A percentile compares a stretch with the other conserved stretches of the same genome.
phyloP scores from a whole-genome alignment of 2,329 filamentous ascomycete species.

The Pseudogymnoascus sp. region DNA sequence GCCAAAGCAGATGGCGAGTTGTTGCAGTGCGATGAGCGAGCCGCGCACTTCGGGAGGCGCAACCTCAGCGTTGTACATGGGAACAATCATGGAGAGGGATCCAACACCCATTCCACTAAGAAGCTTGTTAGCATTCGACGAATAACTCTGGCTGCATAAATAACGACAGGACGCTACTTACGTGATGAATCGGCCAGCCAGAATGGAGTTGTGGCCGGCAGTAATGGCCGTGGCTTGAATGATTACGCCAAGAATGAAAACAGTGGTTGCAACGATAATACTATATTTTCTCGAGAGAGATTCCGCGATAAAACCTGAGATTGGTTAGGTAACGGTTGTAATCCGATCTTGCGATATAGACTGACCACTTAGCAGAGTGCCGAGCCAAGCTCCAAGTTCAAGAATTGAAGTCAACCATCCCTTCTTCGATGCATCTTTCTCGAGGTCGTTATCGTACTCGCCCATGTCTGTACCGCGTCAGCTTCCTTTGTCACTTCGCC shows the following conservation, averaged over 20 bases:
- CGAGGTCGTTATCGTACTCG: constrained; percentile 41
- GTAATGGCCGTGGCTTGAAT: constrained; percentile 57
- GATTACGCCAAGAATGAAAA: constrained; percentile 66
- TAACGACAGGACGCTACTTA: neutral
- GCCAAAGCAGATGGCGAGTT: constrained; percentile 53
- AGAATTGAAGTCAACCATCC: constrained; percentile 61
- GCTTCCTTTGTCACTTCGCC: constrained; percentile 21
- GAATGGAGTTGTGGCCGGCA: constrained; percentile 51
- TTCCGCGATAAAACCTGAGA: constrained; percentile 54
- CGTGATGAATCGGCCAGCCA: constrained; percentile 66
- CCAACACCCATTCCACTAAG: constrained; percentile 58
- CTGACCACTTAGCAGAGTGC: constrained; percentile 50
- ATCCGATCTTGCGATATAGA: neutral
- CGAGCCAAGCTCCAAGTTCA: constrained; percentile 72
- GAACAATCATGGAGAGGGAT: constrained; percentile 59
- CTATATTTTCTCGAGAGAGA: constrained; percentile 60
- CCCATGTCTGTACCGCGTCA: constrained; percentile 43
- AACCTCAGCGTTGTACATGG: constrained; percentile 43
- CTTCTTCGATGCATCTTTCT: constrained; percentile 45
- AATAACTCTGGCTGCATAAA: neutral
- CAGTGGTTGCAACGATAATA: constrained; percentile 55
- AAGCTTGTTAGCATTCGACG: neutral
- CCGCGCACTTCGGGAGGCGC: constrained; percentile 60
- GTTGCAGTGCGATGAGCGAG: constrained; percentile 57
- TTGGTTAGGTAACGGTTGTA: constrained; percentile 12